Conservation (phyloP, 139 green algal genomes). For the Mesotaenium endlicherianum region DNA sequence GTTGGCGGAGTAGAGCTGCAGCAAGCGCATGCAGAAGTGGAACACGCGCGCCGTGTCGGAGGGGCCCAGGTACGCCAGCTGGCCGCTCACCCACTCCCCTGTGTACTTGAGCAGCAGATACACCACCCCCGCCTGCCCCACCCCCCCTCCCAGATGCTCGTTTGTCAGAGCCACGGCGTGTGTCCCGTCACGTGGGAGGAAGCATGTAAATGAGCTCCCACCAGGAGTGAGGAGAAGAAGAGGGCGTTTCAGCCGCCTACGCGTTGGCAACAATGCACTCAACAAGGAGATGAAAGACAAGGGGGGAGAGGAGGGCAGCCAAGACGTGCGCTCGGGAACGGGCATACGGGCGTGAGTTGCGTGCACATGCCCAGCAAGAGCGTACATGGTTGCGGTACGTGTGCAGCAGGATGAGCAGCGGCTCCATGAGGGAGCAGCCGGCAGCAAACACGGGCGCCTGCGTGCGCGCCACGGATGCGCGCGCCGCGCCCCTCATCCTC, state of each 20-base stretch:
- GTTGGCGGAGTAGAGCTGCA: constrained; percentile 60
- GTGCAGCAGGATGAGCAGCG: constrained; percentile 51
- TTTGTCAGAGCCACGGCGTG: not conserved
- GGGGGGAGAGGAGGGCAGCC: too few species aligned
- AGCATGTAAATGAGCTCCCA: too few species aligned
- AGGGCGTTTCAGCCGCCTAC: too few species aligned
- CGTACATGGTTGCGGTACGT: constrained; percentile 52
- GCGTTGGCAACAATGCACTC: too few species aligned
- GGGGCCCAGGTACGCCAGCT: constrained; percentile 62
- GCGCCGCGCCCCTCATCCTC: constrained; percentile 63
- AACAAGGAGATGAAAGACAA: too few species aligned
- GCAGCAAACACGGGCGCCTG: constrained; percentile 58
- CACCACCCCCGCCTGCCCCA: constrained; percentile 47
- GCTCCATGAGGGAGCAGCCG: constrained; percentile 25
- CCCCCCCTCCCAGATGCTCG: too few species aligned
- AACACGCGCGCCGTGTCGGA: constrained; percentile 52
- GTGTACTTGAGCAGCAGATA: constrained; percentile 77
- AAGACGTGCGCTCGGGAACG: too few species aligned
- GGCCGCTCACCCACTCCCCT: constrained; percentile 68
- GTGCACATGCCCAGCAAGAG: too few species aligned
- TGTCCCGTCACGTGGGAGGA: not conserved
- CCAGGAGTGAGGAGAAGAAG: too few species aligned
- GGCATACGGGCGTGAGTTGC: too few species aligned
- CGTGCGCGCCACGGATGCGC: constrained; percentile 53
- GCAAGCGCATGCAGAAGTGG: constrained; percentile 63